Conservation (phyloP, 352 stramenopile species). For the Thraustochytrium striatum region DNA sequence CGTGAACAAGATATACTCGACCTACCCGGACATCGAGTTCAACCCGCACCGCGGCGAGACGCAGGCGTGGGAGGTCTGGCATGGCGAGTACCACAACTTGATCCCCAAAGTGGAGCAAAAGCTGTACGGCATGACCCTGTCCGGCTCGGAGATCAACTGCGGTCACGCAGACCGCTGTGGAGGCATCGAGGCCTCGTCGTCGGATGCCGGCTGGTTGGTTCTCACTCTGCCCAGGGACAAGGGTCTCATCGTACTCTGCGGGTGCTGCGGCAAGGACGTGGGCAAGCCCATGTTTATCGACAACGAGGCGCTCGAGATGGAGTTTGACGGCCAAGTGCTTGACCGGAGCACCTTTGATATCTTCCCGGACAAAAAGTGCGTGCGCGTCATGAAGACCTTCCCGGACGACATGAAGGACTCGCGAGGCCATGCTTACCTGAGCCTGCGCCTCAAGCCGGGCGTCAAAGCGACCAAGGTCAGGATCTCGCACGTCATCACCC, state of each 20-base stretch:
- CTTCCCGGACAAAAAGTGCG: constrained; percentile 11
- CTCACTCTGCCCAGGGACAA: neutral
- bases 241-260: constrained; percentile 1
- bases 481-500: neutral
- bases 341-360: constrained; percentile 9
- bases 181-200: neutral
- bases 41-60: neutral
- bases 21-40: neutral
- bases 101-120: neutral
- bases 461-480: neutral
- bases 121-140: neutral
- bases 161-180: neutral
- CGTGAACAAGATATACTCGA: neutral
- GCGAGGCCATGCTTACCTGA: neutral
- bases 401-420: neutral
- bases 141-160: neutral
- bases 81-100: neutral
- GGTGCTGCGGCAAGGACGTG: constrained; percentile 6
- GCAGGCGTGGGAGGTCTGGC: neutral
- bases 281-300: constrained; percentile 9
- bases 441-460: neutral
- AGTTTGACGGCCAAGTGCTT: constrained; percentile 9
- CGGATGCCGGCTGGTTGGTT: neutral
- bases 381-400: neutral
- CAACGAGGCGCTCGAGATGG: constrained; percentile 3